These are phyloP conservation scores for Schizothecium vesticola DNA, from an alignment of 495 filamentous ascomycete genomes.

Conservation along the genomic window DNA sequence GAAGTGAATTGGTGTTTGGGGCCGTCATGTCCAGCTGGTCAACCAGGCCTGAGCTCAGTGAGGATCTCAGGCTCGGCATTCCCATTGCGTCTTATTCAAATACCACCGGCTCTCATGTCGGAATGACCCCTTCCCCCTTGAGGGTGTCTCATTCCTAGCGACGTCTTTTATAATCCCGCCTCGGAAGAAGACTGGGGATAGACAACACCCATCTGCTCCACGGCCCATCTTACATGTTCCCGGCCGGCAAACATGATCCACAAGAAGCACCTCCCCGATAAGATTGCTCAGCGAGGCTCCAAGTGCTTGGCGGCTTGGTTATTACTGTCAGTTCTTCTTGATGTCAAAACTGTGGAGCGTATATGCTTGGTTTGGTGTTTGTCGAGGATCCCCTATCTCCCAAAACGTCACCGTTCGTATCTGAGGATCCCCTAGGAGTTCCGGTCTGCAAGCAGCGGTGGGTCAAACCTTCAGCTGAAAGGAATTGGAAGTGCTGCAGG, in stretches of 20 bases:
- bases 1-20: background rate
- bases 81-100: background rate
- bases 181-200: background rate
- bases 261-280: background rate
- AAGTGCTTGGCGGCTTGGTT: background rate
- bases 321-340: background rate
- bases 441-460: no score
- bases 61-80: background rate
- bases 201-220: background rate
- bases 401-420: no score
- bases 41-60: background rate
- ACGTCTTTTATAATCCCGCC: background rate
- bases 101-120: background rate
- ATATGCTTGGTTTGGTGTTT: background rate
- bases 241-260: background rate
- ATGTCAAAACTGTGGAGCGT: background rate
- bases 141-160: background rate
- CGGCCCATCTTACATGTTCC: background rate
- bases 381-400: background rate
- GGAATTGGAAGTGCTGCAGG: no score
- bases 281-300: background rate
- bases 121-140: background rate
- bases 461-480: no score
- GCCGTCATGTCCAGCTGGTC: background rate
- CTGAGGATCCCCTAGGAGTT: no score